A percentile compares a stretch with the other conserved stretches of the same genome.
Evolutionary conservation across 352 stramenopile genomes (phyloP).

Genomic region (Phytophthora fragariaefolia): DNA sequence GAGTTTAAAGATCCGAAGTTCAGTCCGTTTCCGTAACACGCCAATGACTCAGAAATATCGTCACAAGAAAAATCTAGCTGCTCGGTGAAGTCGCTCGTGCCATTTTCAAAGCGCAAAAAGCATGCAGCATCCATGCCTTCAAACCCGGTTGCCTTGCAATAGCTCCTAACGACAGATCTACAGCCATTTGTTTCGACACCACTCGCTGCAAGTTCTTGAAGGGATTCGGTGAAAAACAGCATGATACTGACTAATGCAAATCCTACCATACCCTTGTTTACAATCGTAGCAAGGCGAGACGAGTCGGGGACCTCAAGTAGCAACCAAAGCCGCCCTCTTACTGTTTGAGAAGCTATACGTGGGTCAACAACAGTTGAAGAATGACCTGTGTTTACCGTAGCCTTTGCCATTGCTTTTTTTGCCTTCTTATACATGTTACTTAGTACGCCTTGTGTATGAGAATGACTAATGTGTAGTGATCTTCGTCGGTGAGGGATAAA

Average conservation of each 20-base stretch:
- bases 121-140: conserved; percentile 49
- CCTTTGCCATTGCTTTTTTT: conserved; percentile 38
- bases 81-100: conserved; percentile 36
- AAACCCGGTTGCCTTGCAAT: conserved; percentile 52
- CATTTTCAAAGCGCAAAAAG: conserved; percentile 45
- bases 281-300: conserved; percentile 42
- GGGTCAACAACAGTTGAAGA: conserved; percentile 24
- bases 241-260: conserved; percentile 69
- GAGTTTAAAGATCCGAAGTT: conserved; percentile 61
- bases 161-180: conserved; percentile 54
- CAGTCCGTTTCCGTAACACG: conserved; percentile 57
- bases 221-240: conserved; percentile 74
- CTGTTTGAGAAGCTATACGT: conserved; percentile 28
- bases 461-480: not conserved
- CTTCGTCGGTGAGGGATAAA: conserved; percentile 69
- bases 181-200: conserved; percentile 56
- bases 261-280: conserved; percentile 68
- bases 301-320: conserved; percentile 70
- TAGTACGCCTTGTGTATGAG: conserved; percentile 39
- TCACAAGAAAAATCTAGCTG: conserved; percentile 58
- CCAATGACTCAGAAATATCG: not conserved
- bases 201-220: conserved; percentile 63
- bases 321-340: conserved; percentile 60
- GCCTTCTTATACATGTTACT: conserved; percentile 57
- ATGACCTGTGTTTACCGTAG: conserved; percentile 32